These are phyloP conservation scores for Digitaria exilis DNA, from an alignment of 202 grass and related monocot genomes.

Conservation along the genomic window DNA sequence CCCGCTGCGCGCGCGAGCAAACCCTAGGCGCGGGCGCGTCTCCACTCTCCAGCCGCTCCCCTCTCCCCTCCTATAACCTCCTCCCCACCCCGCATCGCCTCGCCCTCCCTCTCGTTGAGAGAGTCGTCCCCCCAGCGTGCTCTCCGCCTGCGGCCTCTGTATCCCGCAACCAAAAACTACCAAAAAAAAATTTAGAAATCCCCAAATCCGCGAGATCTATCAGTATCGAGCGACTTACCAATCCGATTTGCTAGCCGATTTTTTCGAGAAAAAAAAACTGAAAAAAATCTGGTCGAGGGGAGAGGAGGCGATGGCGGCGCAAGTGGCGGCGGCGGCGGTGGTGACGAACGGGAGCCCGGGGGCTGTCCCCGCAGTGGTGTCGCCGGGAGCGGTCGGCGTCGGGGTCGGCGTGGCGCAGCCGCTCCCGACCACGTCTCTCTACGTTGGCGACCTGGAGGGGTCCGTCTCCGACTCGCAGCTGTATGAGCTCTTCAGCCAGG, in stretches of 20 bases:
- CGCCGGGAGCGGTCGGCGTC: conserved; percentile 20
- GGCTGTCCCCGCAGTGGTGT: conserved; percentile 27
- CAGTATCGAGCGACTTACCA: conserved; percentile 31
- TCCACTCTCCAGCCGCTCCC: too few species aligned
- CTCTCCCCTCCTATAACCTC: conserved; percentile 18
- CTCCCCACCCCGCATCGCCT: not conserved
- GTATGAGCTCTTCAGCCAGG: conserved; percentile 73
- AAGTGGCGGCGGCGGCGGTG: conserved; percentile 36
- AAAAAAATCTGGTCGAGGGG: conserved; percentile 39
- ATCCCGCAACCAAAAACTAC: conserved; percentile 48
- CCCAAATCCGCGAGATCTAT: conserved; percentile 52
- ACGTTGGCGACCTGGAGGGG: conserved; percentile 73
- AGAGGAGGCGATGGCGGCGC: conserved; percentile 54
- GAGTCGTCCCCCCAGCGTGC: conserved; percentile 48
- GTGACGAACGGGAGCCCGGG: conserved; percentile 50
- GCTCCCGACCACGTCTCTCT: conserved; percentile 61
- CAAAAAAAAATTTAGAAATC: conserved; percentile 41
- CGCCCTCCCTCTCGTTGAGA: conserved; percentile 37
- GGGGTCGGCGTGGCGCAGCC: conserved; percentile 40
- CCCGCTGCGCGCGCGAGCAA: not conserved
- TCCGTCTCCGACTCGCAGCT: conserved; percentile 69
- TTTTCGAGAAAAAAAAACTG: conserved; percentile 1
- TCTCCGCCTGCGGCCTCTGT: conserved; percentile 55
- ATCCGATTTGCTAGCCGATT: conserved; percentile 43
- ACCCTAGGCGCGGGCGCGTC: conserved; percentile 42